Base-by-base conservation (phyloP, 2,329 filamentous ascomycete genomes). In the Aureobasidium sp. region DNA sequence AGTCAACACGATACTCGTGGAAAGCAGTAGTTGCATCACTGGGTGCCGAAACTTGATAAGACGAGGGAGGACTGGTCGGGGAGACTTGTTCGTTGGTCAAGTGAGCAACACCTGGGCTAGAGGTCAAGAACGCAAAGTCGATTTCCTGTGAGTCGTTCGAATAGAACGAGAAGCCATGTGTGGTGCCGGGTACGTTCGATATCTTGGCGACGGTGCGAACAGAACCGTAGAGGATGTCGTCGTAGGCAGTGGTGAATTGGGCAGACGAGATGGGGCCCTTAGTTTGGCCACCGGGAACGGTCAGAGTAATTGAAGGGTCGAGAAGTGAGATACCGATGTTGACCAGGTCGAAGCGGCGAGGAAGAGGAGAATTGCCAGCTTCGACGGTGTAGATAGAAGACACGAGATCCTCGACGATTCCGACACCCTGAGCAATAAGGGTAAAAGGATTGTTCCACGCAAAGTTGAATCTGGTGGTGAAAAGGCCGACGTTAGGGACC, bases 1-100 rank as follows among this genome's bases (percentile, higher is more conserved):
- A 91, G 73, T 93, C 89, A 71, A 91, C 87, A 37, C 89, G 86
- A 69, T 91, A 91, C 74, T 92, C 89, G 73, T 92, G 88, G 73
- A 90, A 91, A 0, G 82, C 78, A 1, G 92, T 78, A 59, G 82
- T 76, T 71, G 85, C 89, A 58, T 79, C 82, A 4, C 78, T 76
- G 3, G 86, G 87, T 50, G 76, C 75, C 41, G 77, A 77, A 0
- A 87, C 86, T 67, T 89, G 81, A 71, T 81, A 88, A 30, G 85
- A 86, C 5, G 79, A 77, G 9, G 76, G 70, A 3, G 79, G 78
- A 0, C 86, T 84, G 36, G 81, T 74, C 6, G 78, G 78, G 69
- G 91, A 89, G 59, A 91, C 77, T 0, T 84, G 82, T 65, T 81
- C 86, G 39, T 77, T 78, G 25, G 75, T 73, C 69, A 91, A 89